Base-by-base conservation (phyloP, 208 protist genomes). In the Crithidia brevicula region DNA sequence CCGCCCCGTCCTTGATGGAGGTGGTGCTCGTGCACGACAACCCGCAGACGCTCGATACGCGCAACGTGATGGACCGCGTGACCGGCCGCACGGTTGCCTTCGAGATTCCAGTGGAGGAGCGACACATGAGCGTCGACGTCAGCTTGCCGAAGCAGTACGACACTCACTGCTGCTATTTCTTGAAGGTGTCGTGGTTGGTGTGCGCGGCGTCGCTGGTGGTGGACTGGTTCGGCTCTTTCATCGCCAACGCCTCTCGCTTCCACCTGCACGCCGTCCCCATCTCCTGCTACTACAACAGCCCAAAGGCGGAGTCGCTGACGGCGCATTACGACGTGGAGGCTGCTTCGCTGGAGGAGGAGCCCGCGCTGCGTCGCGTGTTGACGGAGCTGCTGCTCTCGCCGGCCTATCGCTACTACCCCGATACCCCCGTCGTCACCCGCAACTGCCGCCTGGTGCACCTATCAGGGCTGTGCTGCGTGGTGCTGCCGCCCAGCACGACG, bases 141-240 rank as follows among this genome's bases (percentile, higher is more conserved):
- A 60, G 69, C 53, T 73, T 93, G 23, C 80, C 88, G 23, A 43
- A 49, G 45, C 57, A 53, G 18, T 93, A 91, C 73, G 73, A 89
- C 63, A 52, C 69, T 6, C 56, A 72, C 52, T 93, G 87, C 63
- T 74, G 77, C 66, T 96, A 89, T 73, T 63, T 82, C 28, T 25
- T 96, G 49, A 74, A 75, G 49, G 71, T 96, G 22, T 78, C 82
- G 0, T 96, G 90, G 90, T 71, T 96, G 25, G 79, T 71, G 34
- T 96, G 90, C 63, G 72, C 78, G n/a, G 74, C 78, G 51, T 67
- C 76, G n/a, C 72, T 92, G 9, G 74, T 93, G 40, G 47, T 70
- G 27, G 87, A 96, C 70, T 96, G 90, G 90, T 57, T 83, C 43
- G 65, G 80, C 74, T 85, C 85, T 22, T 85, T 93, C 64, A 77